Percentiles rank a stretch among this genome's conserved stretches.
These are phyloP conservation scores for Perkinsus marinus DNA, from an alignment of 169 alveolate genomes.

Conservation along the genomic window DNA sequence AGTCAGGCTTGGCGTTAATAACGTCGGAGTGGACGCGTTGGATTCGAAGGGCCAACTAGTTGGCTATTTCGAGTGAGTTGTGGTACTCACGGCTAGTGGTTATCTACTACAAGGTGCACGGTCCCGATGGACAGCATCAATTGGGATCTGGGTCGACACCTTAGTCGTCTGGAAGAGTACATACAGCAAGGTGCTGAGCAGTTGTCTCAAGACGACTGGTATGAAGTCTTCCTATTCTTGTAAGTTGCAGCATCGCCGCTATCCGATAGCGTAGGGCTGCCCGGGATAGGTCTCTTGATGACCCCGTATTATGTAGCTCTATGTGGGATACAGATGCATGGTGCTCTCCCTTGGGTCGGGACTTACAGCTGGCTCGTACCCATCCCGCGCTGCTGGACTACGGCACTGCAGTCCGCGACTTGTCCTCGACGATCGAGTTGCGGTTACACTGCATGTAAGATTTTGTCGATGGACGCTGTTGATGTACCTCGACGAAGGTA, in stretches of 20 bases:
- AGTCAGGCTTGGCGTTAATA: background rate
- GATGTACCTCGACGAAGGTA: background rate
- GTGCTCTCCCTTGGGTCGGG: background rate
- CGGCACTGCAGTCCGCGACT: background rate
- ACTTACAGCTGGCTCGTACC: background rate
- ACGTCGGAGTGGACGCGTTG: background rate
- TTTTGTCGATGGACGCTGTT: background rate
- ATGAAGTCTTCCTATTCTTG: background rate
- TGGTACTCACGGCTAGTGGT: background rate
- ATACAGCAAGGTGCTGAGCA: background rate
- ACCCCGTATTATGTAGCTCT: background rate
- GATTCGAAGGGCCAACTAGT: background rate
- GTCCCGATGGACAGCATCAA: background rate
- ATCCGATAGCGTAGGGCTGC: background rate
- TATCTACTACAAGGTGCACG: background rate
- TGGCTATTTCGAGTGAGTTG: background rate
- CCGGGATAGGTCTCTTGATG: background rate
- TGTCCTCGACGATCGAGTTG: background rate
- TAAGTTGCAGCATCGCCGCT: background rate
- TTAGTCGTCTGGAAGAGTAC: background rate
- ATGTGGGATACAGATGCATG: background rate
- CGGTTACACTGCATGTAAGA: background rate
- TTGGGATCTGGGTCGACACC: background rate
- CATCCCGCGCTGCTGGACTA: background rate
- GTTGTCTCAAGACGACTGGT: background rate